Conservation (phyloP, 805 yeast genomes). For the Candida glaebosa region DNA sequence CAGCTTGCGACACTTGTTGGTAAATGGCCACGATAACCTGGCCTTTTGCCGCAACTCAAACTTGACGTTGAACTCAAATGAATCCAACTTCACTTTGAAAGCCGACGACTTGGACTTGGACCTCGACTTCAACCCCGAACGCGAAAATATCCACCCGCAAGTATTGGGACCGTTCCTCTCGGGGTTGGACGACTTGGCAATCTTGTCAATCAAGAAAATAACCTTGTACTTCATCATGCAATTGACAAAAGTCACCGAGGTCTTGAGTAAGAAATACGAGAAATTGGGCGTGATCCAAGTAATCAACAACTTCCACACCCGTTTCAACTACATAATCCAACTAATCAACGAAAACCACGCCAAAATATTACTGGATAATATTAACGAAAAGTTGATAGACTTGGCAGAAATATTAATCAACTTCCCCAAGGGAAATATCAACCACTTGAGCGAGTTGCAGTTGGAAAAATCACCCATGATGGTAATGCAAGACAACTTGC, state of each 20-base stretch:
- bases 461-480: slow-evolving; percentile 4
- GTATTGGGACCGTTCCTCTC: slow-evolving; percentile 46
- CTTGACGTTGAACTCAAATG: neutral
- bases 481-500: slow-evolving; percentile 1
- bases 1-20: slow-evolving; percentile 24
- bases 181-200: slow-evolving; percentile 44
- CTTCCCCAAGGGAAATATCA: slow-evolving; percentile 12
- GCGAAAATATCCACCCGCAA: slow-evolving; percentile 41
- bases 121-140: slow-evolving; percentile 25
- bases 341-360: slow-evolving; percentile 22
- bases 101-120: slow-evolving; percentile 18
- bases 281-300: slow-evolving; percentile 53
- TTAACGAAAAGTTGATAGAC: slow-evolving; percentile 16
- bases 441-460: neutral
- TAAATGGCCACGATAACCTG: neutral
- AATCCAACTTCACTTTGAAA: slow-evolving; percentile 3
- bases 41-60: no score
- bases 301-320: slow-evolving; percentile 20
- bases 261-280: slow-evolving; percentile 48
- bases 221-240: slow-evolving; percentile 43
- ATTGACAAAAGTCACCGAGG: slow-evolving; percentile 47
- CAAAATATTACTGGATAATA: slow-evolving; percentile 9
- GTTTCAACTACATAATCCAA: slow-evolving; percentile 12
- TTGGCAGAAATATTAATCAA: slow-evolving; percentile 26
- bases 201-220: slow-evolving; percentile 38